Evolutionary conservation across 805 yeast species (phyloP).

Genomic region (Ogataea corticis): DNA sequence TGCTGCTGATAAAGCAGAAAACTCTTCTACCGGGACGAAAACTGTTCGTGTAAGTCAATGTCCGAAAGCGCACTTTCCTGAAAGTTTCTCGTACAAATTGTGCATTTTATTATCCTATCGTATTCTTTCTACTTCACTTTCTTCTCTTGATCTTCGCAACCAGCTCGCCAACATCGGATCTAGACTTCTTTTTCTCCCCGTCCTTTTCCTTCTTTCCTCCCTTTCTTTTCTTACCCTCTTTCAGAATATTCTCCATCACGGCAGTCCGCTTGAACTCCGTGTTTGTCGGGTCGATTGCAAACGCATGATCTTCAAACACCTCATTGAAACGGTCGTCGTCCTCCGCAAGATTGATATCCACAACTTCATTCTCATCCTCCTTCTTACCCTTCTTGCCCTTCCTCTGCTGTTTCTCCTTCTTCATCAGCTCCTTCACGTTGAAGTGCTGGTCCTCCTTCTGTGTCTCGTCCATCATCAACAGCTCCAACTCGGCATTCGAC

Average conservation of each 20-base stretch:
- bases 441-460: conserved; percentile 59
- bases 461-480: conserved; percentile 67
- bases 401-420: conserved; percentile 67
- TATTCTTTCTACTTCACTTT: neutral
- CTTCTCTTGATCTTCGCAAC: conserved; percentile 51
- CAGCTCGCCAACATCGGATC: conserved; percentile 30
- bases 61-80: no score
- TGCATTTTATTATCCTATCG: neutral
- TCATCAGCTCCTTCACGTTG: conserved; percentile 73
- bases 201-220: conserved; percentile 19
- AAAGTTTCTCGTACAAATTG: no score
- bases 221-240: conserved; percentile 63
- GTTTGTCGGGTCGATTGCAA: conserved; percentile 90
- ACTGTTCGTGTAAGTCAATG: no score
- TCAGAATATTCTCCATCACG: conserved; percentile 80
- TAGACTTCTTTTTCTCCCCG: conserved; percentile 22
- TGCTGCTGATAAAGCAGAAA: no score
- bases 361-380: conserved; percentile 42
- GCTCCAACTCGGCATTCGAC: conserved; percentile 70
- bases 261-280: conserved; percentile 88
- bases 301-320: conserved; percentile 81
- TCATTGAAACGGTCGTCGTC: conserved; percentile 84
- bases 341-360: conserved; percentile 62
- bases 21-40: no score
- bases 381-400: conserved; percentile 53